Conservation (phyloP, 2,329 filamentous ascomycete genomes). For the Neofusicoccum parvum region DNA sequence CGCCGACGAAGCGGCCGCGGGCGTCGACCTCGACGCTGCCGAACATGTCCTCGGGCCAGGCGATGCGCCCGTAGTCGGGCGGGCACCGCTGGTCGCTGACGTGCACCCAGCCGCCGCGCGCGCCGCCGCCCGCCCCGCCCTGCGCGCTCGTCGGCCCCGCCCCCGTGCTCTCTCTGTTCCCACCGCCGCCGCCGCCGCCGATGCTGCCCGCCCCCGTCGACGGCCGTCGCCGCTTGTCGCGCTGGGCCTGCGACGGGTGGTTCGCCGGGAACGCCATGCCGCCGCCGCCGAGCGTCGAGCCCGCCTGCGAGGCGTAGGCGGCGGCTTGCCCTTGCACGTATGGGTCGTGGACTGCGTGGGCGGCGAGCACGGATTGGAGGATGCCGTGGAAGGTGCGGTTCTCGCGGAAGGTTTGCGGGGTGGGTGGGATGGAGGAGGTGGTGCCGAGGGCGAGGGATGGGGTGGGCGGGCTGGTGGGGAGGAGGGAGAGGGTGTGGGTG, state of each 20-base stretch:
- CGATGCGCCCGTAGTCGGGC: constrained; percentile 65
- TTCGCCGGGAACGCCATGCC: constrained; percentile 46
- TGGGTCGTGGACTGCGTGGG: constrained; percentile 59
- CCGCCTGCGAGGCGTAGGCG: constrained; percentile 61
- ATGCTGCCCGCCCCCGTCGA: constrained; percentile 25
- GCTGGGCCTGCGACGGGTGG: constrained; percentile 14
- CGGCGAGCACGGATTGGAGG: constrained; percentile 57
- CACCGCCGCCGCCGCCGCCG: constrained; percentile 38
- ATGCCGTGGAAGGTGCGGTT: constrained; percentile 60
- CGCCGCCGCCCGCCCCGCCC: constrained; percentile 59
- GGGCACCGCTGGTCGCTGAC: constrained; percentile 62
- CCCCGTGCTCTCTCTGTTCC: constrained; percentile 55
- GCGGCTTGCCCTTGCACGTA: constrained; percentile 60
- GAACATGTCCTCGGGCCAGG: constrained; percentile 68
- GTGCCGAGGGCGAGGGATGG: constrained; percentile 58
- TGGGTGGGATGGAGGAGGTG: constrained; percentile 57
- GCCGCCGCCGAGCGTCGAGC: constrained; percentile 55
- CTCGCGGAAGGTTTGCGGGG: constrained; percentile 57
- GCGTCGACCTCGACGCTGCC: constrained; percentile 65
- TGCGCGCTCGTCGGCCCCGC: constrained; percentile 61
- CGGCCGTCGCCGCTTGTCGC: constrained; percentile 25
- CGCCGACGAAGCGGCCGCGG: constrained; percentile 58
- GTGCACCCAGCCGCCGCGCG: constrained; percentile 64
- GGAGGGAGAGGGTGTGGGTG: constrained; percentile 57
- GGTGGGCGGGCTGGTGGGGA: constrained; percentile 57